phyloP scores from a whole-genome alignment of 208 protist genomes.

The Trypanosoma melophagium region DNA sequence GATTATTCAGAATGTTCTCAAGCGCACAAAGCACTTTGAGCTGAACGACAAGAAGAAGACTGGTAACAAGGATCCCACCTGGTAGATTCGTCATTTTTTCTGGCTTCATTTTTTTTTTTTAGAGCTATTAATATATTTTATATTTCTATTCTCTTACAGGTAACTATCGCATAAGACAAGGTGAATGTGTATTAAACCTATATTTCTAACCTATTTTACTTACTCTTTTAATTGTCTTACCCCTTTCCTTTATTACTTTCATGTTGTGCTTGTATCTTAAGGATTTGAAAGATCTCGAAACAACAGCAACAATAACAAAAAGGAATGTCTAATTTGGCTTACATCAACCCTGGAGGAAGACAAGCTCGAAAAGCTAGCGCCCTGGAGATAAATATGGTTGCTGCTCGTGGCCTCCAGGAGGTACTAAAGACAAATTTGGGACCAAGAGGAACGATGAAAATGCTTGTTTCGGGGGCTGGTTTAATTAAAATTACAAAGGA shows the following conservation, averaged over 20 bases:
- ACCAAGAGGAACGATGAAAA: constrained; percentile 99
- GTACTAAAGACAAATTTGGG: constrained; percentile 99
- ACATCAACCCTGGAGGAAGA: constrained; percentile 90
- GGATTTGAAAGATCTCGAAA: constrained; percentile 7
- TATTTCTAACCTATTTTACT: neutral
- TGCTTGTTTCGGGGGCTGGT: constrained; percentile 99
- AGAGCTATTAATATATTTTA: constrained; percentile 7
- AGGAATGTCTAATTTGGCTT: constrained; percentile 70
- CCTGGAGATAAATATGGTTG: constrained; percentile 98
- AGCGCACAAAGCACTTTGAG: constrained; percentile 99
- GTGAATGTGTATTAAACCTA: too few species aligned
- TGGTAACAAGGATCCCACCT: constrained; percentile 90
- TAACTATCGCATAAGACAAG: too few species aligned
- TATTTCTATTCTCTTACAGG: constrained; percentile 17
- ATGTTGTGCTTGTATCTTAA: constrained; percentile 1
- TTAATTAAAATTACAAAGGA: constrained; percentile 99
- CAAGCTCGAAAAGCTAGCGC: constrained; percentile 87
- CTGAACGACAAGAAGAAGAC: constrained; percentile 95
- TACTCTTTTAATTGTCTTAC: constrained; percentile 17
- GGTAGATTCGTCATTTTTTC: constrained; percentile 46
- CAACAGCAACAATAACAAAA: constrained; percentile 19
- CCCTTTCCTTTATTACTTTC: constrained; percentile 18
- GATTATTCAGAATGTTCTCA: constrained; percentile 93
- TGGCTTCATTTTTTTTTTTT: constrained; percentile 26
- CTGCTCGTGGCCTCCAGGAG: constrained; percentile 97